phyloP scores from a whole-genome alignment of 1,284 basidiomycete genomes.

The Cutaneotrichosporon curvatum region DNA sequence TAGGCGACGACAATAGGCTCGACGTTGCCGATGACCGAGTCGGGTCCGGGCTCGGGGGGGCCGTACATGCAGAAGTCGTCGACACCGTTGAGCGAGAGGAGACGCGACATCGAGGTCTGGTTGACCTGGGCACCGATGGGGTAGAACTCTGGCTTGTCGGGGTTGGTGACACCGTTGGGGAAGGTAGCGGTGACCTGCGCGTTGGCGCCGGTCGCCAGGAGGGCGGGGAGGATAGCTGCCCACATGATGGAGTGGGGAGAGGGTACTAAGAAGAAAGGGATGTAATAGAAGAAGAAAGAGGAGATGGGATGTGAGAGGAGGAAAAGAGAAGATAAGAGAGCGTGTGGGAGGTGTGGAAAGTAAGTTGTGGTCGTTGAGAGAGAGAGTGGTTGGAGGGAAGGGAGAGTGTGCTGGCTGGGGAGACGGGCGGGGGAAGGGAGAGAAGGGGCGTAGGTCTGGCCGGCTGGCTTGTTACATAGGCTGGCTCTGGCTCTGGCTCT shows the following conservation, averaged over 20 bases:
- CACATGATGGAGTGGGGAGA: conserved; percentile 5
- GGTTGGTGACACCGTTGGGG: conserved; percentile 46
- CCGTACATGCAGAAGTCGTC: conserved; percentile 46
- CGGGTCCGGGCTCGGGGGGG: conserved; percentile 33
- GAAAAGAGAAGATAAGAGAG: not conserved
- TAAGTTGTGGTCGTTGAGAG: too few relatives aligned
- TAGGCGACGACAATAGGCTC: conserved; percentile 41
- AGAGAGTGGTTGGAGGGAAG: too few relatives aligned
- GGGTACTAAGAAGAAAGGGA: not conserved
- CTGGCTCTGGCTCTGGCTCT: too few relatives aligned
- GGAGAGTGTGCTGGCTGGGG: too few relatives aligned
- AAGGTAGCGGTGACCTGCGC: conserved; percentile 31
- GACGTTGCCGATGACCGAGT: conserved; percentile 39
- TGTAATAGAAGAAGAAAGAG: not conserved
- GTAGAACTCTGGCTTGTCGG: conserved; percentile 31
- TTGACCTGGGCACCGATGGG: conserved; percentile 40
- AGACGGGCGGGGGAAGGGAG: too few relatives aligned
- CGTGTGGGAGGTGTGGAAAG: not conserved
- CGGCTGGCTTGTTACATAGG: too few relatives aligned
- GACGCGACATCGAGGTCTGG: conserved; percentile 40
- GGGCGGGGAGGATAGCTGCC: conserved; percentile 8
- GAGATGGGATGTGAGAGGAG: not conserved
- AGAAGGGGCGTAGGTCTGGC: too few relatives aligned
- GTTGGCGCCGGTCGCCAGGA: conserved; percentile 8
- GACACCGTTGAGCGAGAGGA: conserved; percentile 42